Percentiles rank a stretch among this genome's conserved stretches.
phyloP scores from a whole-genome alignment of 163 green algal species.

The Scenedesmus sp. region DNA sequence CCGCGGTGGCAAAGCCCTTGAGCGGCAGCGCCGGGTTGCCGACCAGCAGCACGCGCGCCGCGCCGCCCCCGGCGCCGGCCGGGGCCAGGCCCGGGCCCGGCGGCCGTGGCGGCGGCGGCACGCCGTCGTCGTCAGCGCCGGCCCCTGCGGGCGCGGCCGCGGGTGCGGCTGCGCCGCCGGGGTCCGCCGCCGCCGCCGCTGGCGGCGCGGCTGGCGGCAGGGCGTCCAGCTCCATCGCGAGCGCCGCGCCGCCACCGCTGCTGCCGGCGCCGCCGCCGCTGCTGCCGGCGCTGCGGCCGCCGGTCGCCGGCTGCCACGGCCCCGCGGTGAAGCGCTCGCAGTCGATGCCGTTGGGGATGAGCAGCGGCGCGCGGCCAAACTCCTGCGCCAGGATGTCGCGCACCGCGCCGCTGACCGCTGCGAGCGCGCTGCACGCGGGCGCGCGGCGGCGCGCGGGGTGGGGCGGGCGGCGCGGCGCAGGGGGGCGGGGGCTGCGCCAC shows the following conservation, averaged over 20 bases:
- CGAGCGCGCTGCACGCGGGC: too few species aligned
- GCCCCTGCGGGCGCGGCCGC: background rate
- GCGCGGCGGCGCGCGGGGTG: too few species aligned
- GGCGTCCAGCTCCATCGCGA: background rate
- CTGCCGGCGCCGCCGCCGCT: background rate
- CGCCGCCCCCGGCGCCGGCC: constrained; percentile 4
- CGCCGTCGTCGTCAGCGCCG: background rate
- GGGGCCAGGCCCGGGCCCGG: background rate
- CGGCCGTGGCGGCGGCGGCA: background rate
- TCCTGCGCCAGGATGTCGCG: constrained; percentile 64
- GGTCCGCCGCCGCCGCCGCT: background rate
- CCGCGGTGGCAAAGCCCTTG: constrained; percentile 75
- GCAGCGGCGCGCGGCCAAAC: constrained; percentile 65
- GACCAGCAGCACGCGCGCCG: constrained; percentile 65
- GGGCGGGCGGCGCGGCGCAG: too few species aligned
- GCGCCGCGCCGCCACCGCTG: background rate
- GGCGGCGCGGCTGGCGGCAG: background rate
- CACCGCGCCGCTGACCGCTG: constrained; percentile 64
- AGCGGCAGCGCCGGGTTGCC: constrained; percentile 72
- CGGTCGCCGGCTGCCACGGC: background rate
- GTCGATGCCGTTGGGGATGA: constrained; percentile 77
- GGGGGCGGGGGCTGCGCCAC: too few species aligned
- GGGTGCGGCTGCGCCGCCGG: background rate
- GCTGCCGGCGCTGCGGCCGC: constrained; percentile 3
- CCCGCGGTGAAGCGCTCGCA: constrained; percentile 68